Evolutionary conservation across 75 land plant genomes (phyloP), one percentile per base, ranked within the genome.

Genomic region (Ceratopteris richardii): DNA sequence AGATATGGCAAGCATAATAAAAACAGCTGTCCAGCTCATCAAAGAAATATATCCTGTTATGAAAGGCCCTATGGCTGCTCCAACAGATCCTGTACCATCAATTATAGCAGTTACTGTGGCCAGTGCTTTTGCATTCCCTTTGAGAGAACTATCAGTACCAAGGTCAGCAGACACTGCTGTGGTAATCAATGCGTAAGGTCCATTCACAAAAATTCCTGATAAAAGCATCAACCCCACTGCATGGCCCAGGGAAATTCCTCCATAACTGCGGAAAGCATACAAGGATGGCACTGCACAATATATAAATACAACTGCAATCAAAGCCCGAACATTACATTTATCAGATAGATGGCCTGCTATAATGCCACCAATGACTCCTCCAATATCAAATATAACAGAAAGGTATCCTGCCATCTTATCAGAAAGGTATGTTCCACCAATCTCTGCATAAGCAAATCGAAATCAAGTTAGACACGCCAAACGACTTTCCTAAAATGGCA

Each of bases 11-110:
- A 76, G 68, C 73, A 76, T 65, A 24, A 40, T 56, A 55, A 77
- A 77, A 21, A 77, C 80, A 14, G 29, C 68, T 29, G 43, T 59
- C 80, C 80, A 77, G 16, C 80, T 65, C 30, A 13, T 30, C 26
- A 16, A 50, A 54, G 62, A 57, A 33, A 57, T 44, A 44, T 56
- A 70, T 17, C 74, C 74, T 10, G 63, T 71, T 23, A 71, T 18
- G 25, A 52, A 33, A 9, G 67, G 67, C 7, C 63, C 65, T 20
- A 69, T 25, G 11, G 72, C 72, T 12, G 72, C 72, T 24, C 72
- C 72, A 53, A 60, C 40, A 1, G 72, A 69, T 4, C 72, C 64
- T 18, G 63, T 60, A 16, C 72, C 70, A 44, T 69, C 72, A 29
- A 69, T 69, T 9, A 62, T 69, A 19, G 72, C 72, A 10, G 65